Conservation (phyloP, 805 yeast genomes). For the Metschnikowia cerradonensis region DNA sequence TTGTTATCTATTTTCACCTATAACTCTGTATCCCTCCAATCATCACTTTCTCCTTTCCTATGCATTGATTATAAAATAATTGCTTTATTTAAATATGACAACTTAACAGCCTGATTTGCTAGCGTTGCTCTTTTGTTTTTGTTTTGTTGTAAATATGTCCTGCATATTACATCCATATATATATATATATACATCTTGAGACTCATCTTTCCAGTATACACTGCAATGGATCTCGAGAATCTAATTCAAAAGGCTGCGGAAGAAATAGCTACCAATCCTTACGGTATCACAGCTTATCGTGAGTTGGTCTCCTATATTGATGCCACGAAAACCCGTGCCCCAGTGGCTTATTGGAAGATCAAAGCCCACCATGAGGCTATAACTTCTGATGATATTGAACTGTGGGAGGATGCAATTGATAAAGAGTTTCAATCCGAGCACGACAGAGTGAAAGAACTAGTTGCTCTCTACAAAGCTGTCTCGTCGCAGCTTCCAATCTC, state of each 20-base stretch:
- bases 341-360: slow-evolving; percentile 6
- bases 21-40: too few species aligned
- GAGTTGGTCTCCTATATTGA: not conserved
- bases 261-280: not conserved
- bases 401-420: slow-evolving; percentile 9
- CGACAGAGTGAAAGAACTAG: not conserved
- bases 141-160: not conserved
- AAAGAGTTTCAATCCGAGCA: not conserved
- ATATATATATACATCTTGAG: not conserved
- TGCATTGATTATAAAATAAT: too few species aligned
- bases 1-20: too few species aligned
- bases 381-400: slow-evolving; percentile 2
- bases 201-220: not conserved
- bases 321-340: not conserved
- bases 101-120: too few species aligned
- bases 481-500: slow-evolving; percentile 1
- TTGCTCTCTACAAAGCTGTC: not conserved
- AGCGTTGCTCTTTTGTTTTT: not conserved
- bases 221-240: not conserved
- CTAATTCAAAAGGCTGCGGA: not conserved
- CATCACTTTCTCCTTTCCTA: too few species aligned
- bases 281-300: not conserved
- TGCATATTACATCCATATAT: not conserved
- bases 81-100: too few species aligned
- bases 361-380: slow-evolving; percentile 3